Conservation (phyloP, 2,329 filamentous ascomycete species). For the Biscogniauxia marginata region DNA sequence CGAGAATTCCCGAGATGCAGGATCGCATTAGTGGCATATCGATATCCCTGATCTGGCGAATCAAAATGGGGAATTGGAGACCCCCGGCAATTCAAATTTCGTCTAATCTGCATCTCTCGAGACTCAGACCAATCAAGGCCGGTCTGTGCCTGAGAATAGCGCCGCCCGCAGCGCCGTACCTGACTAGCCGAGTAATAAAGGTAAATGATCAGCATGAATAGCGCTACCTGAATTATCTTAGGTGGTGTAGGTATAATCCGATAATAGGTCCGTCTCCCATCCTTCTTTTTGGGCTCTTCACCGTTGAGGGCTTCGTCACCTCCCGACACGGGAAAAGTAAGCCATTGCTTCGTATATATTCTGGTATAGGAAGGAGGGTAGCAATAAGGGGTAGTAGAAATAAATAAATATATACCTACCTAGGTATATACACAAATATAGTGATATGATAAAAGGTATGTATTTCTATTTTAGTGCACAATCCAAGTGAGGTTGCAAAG, state of each 20-base stretch:
- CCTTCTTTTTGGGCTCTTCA: background rate
- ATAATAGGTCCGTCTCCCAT: background rate
- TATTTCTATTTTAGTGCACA: background rate
- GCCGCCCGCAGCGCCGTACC: constrained; percentile 11
- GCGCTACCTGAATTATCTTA: background rate
- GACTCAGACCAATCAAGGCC: constrained; percentile 15
- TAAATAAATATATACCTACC: too few relatives aligned
- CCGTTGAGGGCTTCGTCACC: background rate
- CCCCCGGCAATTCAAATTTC: constrained; percentile 19
- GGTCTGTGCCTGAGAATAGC: constrained; percentile 18
- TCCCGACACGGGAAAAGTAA: background rate
- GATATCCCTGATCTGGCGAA: background rate
- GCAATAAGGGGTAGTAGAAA: too few relatives aligned
- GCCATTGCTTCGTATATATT: too few relatives aligned
- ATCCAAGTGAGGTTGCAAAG: too few relatives aligned
- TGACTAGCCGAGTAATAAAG: constrained; percentile 20
- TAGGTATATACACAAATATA: too few relatives aligned
- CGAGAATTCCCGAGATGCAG: background rate
- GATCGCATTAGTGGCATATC: background rate
- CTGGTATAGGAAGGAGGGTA: too few relatives aligned
- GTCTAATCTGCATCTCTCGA: constrained; percentile 17
- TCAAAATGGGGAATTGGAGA: background rate
- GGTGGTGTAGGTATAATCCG: background rate
- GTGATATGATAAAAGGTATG: too few relatives aligned
- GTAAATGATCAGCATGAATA: constrained; percentile 13